A percentile compares a stretch with the other conserved stretches of the same genome.
phyloP scores from a whole-genome alignment of 2,329 filamentous ascomycete species.

The Xylaria sp. region DNA sequence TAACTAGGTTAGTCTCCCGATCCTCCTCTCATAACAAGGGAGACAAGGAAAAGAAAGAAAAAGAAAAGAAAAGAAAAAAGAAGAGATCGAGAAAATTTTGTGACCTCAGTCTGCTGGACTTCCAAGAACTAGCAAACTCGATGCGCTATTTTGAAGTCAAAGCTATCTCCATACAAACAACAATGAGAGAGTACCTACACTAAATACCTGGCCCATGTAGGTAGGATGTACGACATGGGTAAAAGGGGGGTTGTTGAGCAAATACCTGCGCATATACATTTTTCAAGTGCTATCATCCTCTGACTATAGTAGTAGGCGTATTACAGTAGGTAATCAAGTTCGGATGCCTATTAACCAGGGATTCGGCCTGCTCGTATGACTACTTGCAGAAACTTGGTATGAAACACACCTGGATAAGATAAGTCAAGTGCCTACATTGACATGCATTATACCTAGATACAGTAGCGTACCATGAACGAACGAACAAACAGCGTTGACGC shows the following conservation, averaged over 20 bases:
- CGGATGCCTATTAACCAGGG: constrained; percentile 11
- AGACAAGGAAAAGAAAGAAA: not conserved
- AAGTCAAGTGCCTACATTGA: not conserved
- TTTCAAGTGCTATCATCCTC: not conserved
- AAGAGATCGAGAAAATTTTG: not conserved
- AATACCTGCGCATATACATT: not conserved
- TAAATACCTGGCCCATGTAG: not conserved
- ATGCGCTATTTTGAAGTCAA: constrained; percentile 29
- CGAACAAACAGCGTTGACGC: constrained; percentile 4
- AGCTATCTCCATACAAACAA: constrained; percentile 7
- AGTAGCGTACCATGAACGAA: constrained; percentile 8
- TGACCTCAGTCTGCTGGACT: not conserved
- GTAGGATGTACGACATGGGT: not conserved
- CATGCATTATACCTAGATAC: not conserved
- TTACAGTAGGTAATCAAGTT: constrained; percentile 17
- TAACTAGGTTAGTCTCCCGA: not conserved
- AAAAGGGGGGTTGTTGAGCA: not conserved
- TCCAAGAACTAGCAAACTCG: not conserved
- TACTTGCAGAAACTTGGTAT: constrained; percentile 17
- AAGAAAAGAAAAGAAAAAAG: not conserved
- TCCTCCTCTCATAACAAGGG: not conserved
- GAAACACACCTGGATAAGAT: constrained; percentile 20
- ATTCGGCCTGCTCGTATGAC: constrained; percentile 21
- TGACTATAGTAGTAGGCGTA: not conserved
- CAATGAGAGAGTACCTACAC: not conserved